Evolutionary conservation across 345 rosid species (phyloP), one percentile per base, ranked within the genome.

Genomic region (Camelina neglecta): DNA sequence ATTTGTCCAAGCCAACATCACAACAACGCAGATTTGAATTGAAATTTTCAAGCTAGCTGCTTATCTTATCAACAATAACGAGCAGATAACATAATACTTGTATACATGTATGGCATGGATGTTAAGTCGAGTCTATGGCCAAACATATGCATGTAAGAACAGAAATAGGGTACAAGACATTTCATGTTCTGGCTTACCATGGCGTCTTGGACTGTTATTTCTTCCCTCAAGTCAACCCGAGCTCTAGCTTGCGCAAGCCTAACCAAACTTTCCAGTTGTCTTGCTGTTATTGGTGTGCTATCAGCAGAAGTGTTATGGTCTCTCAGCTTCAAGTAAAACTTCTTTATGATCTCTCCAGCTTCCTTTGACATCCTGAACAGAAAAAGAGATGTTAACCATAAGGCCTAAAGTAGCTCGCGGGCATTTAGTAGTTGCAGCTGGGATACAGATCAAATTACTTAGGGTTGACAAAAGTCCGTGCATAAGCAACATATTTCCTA

Each of bases 221-320:
- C 90, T 81, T 92, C 97, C 81, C 99, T 85, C 69, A 95, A 84
- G 63, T 95, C 99, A 44, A 95, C 82, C 77, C 97, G 88, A 69
- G 99, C 99, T 79, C 96, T 86, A 84, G 99, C 97, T 88, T 89
- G 84, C 29, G 93, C 93, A 55, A 92, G 83, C 82, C 99, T 84
- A 69, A 90, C 97, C 80, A 95, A 82, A 83, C 99, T 95, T 80
- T 95, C 99, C 53, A 95, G 81, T 56, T 95, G 99, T 82, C 99
- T 86, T 64, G 99, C 97, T 71, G 97, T 95, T 85, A 92, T 92
- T 56, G 97, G 99, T 51, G 97, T 95, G 70, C 88, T 67, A 75
- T 95, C 99, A 73, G 96, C 96, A 64, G 99, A 88, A 51, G 96
- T 92, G 78, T 87, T 88, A 64, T 74, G 93, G 79, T 92, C 99